Base-by-base conservation (phyloP, 2,329 filamentous ascomycete species). In the Ophiocordyceps camponoti-saundersi region DNA sequence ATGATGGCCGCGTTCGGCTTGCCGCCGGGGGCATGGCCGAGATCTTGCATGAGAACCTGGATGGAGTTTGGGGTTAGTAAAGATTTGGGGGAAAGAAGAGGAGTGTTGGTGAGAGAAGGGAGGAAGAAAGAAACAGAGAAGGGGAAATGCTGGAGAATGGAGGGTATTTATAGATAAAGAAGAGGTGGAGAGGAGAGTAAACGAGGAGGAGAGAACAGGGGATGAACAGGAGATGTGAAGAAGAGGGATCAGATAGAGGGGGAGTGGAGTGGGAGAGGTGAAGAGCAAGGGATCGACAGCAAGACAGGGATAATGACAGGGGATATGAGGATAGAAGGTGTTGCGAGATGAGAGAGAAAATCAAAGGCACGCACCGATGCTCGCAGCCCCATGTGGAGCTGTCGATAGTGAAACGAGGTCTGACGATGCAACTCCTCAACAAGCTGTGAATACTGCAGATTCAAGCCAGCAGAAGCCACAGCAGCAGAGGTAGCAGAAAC, bases 321-420 rank as follows among this genome's bases (percentile, higher is more conserved):
- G 6, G 12, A 23, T 22, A 16, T 11, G 20, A 6, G 20, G 20
- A 13, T 22, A 10, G 20, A 16, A 16, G 16, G 6, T 18, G 13
- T 22, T 3, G 20, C 4, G 20, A 20, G 20, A 42, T 23, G 20
- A 42, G 22, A 42, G 10, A 10, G 21, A 26, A 8, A n/a, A 40
- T 18, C 22, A 10, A 20, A 42, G 6, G 13, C 15, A 47, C 61
- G 55, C 51, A 65, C 63, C 34, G 50, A 55, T 23, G 53, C 55
- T 30, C 63, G 57, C 29, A 65, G 58, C 0, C 61, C 61, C 49
- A 61, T 49, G 48, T 64, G 56, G 21, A 60, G 57, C 8, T 56
- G 53, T 6, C 47, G 44, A 44, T 62, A 64, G n/a, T 58, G 57
- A 30, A 49, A 46, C 11, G 50, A 51, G 4, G 61, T 52, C 6